Evolutionary conservation across 2,329 filamentous ascomycete genomes (phyloP), one percentile per base, ranked within the genome.

Genomic region (Ascochyta pisi): DNA sequence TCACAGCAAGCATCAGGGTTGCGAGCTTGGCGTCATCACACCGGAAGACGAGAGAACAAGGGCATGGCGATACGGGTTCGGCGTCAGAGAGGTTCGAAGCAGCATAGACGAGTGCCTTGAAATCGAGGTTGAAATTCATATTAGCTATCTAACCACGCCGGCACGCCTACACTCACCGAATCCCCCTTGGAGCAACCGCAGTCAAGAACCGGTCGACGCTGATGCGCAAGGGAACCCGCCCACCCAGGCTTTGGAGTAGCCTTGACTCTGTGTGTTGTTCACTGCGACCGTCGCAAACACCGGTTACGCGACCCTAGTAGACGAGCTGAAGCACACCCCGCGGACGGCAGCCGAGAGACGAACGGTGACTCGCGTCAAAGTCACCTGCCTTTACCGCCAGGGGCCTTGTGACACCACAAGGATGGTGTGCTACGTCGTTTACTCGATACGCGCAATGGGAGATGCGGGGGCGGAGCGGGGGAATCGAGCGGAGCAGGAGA

Each of bases 241-340:
- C 57, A 12, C 57, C 57, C 53, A 60, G 57, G 53, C 53, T 60
- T 57, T 45, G 19, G 48, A 60, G 57, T 49, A 60, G 57, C 57
- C 57, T 54, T 54, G 57, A 44, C 57, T 60, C 53, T 41, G 45
- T 45, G 8, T 45, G 31, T 46, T 24, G 33, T 40, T 40, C 40
- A 31, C 45, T 53, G 42, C 46, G 48, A 47, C 57, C 53, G 43
- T 45, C 53, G 53, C 57, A 38, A 29, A 51, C 53, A 51, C 57
- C 19, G 54, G 57, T 49, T 60, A 60, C 57, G 45, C 49, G 50
- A 38, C 13, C 57, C 29, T 33, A 54, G 38, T 37, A 48, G 10
- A 26, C 22, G 38, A 57, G 27, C 53, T 12, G 27, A 40, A 57
- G 40, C 57, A 45, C 57, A 57, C 57, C 53, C 57, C 57, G 45